Percentiles rank a stretch among this genome's conserved stretches.
These are phyloP conservation scores for Tulasnella sp. DNA, from an alignment of 768 basidiomycete genomes.

Conservation along the genomic window DNA sequence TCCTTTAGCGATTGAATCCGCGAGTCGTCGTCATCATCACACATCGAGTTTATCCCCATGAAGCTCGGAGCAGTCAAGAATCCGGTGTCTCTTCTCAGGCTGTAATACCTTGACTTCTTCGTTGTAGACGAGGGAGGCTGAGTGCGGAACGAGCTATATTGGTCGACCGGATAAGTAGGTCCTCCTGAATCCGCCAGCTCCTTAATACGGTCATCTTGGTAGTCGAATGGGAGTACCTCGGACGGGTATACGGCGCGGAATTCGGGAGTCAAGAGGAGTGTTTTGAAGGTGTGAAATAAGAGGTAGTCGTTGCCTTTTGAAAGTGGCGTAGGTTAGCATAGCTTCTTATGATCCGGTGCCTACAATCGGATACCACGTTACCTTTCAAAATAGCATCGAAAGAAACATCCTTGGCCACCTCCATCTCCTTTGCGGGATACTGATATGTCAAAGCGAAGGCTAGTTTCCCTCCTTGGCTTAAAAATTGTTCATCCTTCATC, in stretches of 20 bases:
- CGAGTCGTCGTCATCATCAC: not conserved
- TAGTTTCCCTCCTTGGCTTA: conserved; percentile 30
- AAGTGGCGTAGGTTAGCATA: not conserved
- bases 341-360: not conserved
- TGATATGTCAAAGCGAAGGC: conserved; percentile 32
- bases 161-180: not conserved
- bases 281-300: not conserved
- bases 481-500: conserved; percentile 12
- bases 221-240: not conserved
- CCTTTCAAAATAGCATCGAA: not conserved
- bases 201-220: not conserved
- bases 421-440: conserved; percentile 2
- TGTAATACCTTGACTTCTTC: not conserved
- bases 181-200: not conserved
- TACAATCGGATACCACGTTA: not conserved
- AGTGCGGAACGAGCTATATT: not conserved
- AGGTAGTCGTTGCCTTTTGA: not conserved
- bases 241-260: not conserved
- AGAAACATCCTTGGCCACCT: not conserved
- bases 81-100: not conserved
- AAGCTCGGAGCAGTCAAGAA: conserved; percentile 1
- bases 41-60: not conserved
- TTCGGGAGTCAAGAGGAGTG: not conserved
- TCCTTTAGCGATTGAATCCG: not conserved
- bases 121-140: not conserved